Evolutionary conservation across 306 rosid species (phyloP), one percentile per base, ranked within the genome.

Genomic region (Luffa acutangula): DNA sequence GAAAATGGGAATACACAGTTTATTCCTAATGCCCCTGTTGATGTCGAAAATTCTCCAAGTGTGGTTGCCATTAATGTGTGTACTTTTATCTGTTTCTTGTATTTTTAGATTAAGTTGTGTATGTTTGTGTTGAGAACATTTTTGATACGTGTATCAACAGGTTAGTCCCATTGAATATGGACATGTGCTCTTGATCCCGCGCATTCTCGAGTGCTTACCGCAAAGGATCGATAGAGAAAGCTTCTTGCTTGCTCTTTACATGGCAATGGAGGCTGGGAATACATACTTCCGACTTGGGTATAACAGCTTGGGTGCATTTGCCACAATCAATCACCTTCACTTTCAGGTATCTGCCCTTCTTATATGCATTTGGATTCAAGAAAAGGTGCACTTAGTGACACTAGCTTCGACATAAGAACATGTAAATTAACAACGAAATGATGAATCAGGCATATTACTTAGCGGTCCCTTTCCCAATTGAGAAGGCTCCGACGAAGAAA

Each of bases 251-350:
- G 98, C 98, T 7, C 89, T 94, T 81, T 89, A 89, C 82, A 90
- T 94, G 98, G 97, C 96, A 0, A 89, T 59, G 2, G 98, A 89
- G 87, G 98, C 97, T 2, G 88, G 85, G 25, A 89, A 82, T 80
- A 89, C 93, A 0, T 89, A 89, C 85, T 94, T 94, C 65, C 90
- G 98, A 17, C 45, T 94, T 84, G 98, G 98, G 75, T 94, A 94
- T 87, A 94, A 94, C 87, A 94, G 98, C 87, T 84, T 94, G 81
- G 98, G 98, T 67, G 98, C 98, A 53, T 94, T 94, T 78, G 97
- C 98, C n/a, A 94, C 98, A 42, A 94, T 94, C 86, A 94, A 94
- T 83, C 98, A 94, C 87, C 98, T 94, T 82, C 98, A 94, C 88
- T 94, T 92, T 87, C 98, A 94, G 97, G 98, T 94, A 72, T 79